These are phyloP conservation scores for Candolleomyces eurysporus DNA, from an alignment of 768 basidiomycete species.

Conservation along the genomic window DNA sequence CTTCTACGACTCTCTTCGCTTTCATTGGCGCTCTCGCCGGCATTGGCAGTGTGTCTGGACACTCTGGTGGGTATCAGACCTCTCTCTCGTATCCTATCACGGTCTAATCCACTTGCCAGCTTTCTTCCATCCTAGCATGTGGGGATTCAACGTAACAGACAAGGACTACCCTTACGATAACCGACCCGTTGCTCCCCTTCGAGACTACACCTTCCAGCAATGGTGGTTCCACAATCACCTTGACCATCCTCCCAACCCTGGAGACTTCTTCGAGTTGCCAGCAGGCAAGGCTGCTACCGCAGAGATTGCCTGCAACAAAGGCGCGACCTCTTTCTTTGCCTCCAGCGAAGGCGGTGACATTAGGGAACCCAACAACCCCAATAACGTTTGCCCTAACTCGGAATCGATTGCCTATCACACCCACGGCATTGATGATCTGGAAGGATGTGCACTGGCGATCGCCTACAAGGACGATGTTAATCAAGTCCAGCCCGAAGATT, in stretches of 20 bases:
- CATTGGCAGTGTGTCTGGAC: background rate
- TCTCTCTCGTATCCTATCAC: background rate
- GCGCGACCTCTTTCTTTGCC: conserved; percentile 55
- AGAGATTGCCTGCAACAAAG: conserved; percentile 60
- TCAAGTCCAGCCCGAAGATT: conserved; percentile 62
- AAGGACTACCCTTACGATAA: conserved; percentile 59
- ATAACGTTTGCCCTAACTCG: conserved; percentile 52
- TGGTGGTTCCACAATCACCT: conserved; percentile 71
- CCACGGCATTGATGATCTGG: conserved; percentile 48
- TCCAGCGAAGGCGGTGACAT: conserved; percentile 54
- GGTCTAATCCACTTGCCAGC: conserved; percentile 26
- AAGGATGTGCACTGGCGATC: conserved; percentile 70
- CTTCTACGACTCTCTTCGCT: background rate
- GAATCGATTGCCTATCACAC: conserved; percentile 52
- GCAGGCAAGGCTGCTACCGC: conserved; percentile 53
- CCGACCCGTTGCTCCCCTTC: conserved; percentile 48
- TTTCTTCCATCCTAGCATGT: conserved; percentile 60
- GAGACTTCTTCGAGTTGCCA: conserved; percentile 58
- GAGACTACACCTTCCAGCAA: conserved; percentile 50
- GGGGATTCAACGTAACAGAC: conserved; percentile 64
- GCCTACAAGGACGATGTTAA: conserved; percentile 67
- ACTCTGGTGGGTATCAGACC: background rate
- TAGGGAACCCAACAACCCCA: conserved; percentile 42
- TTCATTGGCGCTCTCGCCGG: background rate
- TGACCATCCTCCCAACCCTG: conserved; percentile 50